Percentiles rank a stretch among this genome's conserved stretches.
These are phyloP conservation scores for Puccinia coronata DNA, from an alignment of 1,284 basidiomycete species.

Conservation along the genomic window DNA sequence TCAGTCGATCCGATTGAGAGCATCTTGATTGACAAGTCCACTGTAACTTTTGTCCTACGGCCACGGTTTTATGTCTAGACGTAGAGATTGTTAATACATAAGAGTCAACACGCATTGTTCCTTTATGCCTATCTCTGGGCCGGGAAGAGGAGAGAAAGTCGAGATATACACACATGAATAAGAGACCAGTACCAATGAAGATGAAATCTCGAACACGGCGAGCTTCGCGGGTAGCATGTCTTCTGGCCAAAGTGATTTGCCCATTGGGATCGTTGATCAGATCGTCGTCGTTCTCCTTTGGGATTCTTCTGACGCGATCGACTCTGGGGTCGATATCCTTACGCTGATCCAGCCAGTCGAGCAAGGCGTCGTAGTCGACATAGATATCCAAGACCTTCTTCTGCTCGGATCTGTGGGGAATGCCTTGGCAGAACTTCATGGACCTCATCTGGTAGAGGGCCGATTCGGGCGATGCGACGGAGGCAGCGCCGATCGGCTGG, in stretches of 20 bases:
- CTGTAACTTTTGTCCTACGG: conserved; percentile 36
- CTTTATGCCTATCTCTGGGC: no score
- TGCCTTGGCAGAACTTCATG: conserved; percentile 24
- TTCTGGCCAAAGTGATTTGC: conserved; percentile 26
- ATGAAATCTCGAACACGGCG: conserved; percentile 40
- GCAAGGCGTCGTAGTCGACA: conserved; percentile 33
- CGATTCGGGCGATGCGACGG: conserved; percentile 36
- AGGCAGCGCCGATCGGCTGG: conserved; percentile 6
- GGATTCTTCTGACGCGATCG: conserved; percentile 34
- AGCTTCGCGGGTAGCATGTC: conserved; percentile 38
- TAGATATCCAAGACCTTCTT: conserved; percentile 37
- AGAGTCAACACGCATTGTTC: not conserved
- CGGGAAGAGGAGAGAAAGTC: no score
- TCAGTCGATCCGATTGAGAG: conserved; percentile 44
- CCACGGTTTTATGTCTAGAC: conserved; percentile 30
- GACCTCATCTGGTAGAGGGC: conserved; percentile 25
- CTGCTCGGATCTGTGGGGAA: conserved; percentile 35
- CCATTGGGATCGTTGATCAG: conserved; percentile 27
- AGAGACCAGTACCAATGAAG: conserved; percentile 34
- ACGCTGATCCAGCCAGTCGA: conserved; percentile 36
- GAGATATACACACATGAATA: conserved; percentile 40
- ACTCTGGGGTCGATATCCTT: conserved; percentile 35
- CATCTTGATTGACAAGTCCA: conserved; percentile 43
- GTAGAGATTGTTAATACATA: not conserved
- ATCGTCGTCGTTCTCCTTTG: conserved; percentile 31